Base-by-base conservation (phyloP, 345 rosid species). In the Geranium brycei region DNA sequence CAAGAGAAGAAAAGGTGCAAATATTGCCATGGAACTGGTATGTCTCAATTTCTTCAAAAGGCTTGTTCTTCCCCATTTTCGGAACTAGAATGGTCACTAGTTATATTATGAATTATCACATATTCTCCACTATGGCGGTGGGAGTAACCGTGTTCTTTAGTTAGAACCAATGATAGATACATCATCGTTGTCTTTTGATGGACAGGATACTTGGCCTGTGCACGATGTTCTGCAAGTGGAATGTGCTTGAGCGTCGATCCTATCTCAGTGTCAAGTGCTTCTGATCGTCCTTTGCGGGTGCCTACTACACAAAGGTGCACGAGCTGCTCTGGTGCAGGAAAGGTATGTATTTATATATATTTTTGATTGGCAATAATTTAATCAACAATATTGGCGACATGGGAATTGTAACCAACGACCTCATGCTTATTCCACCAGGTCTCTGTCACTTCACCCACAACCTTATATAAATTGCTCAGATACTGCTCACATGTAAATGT, bases 1-100 rank as follows among this genome's bases (percentile, higher is more conserved):
- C 98, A 92, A 73, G 91, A 87, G 88, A 89, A 86, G 81, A 92
- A 87, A 79, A 79, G 95, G 77, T 92, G 98, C 78, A 87, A 81
- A 80, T 92, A 92, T 77, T 92, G 98, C 79, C 80, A 75, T 69
- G 95, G 98, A 76, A 87, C 85, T 59, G 98, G 98, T 89, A 80
- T 57, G 74, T 61, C 31, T 23, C 31, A 18, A 19, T 18, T 19
- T 63, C 62, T 65, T 61, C 15, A 53, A 63, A 61, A 13, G 53
- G 3, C 3, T 47, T 13, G 15, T 47, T 47, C 1, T 47, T 47
- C 12, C 53, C 10, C 53, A 62, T 40, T 7, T 13, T 38, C 5
- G 10, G 7, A 41, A 17, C 17, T n/a, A 62, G 6, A 62, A 35
- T 53, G 18, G 56, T 41, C 51, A n/a, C n/a, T n/a, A n/a, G n/a